phyloP scores from a whole-genome alignment of 2,329 filamentous ascomycete genomes.

The Parafenestella ontariensis region DNA sequence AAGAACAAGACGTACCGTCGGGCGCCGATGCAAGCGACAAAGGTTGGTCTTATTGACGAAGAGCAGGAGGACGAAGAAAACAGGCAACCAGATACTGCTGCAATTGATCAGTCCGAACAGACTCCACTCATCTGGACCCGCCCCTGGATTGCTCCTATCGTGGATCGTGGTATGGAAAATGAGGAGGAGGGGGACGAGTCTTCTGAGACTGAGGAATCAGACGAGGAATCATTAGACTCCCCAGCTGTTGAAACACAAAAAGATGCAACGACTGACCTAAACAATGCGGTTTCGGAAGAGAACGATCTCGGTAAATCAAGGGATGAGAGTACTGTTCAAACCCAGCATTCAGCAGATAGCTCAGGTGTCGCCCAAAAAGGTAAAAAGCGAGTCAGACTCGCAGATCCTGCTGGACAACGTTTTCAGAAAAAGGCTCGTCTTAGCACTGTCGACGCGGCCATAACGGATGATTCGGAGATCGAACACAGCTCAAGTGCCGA shows the following conservation, averaged over 20 bases:
- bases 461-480: neutral
- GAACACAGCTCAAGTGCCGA: slow-evolving; percentile 11
- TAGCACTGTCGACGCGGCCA: neutral
- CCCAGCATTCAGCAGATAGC: neutral
- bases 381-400: slow-evolving; percentile 31
- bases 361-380: slow-evolving; percentile 3
- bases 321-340: neutral
- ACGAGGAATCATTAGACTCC: neutral
- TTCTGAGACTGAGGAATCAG: slow-evolving; percentile 2
- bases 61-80: slow-evolving; percentile 12
- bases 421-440: slow-evolving; percentile 22
- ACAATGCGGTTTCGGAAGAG: neutral
- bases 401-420: slow-evolving; percentile 11
- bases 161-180: neutral
- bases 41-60: slow-evolving; percentile 7
- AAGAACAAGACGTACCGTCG: slow-evolving; percentile 28
- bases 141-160: slow-evolving; percentile 10
- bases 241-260: neutral
- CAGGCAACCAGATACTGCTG: slow-evolving; percentile 6
- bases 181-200: neutral
- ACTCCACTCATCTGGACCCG: slow-evolving; percentile 14
- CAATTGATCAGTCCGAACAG: slow-evolving; percentile 10
- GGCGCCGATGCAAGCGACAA: slow-evolving; percentile 11
- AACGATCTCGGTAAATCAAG: neutral
- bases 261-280: neutral